Evolutionary conservation across 805 yeast species (phyloP).

Genomic region (Yamadazyma laniorum): DNA sequence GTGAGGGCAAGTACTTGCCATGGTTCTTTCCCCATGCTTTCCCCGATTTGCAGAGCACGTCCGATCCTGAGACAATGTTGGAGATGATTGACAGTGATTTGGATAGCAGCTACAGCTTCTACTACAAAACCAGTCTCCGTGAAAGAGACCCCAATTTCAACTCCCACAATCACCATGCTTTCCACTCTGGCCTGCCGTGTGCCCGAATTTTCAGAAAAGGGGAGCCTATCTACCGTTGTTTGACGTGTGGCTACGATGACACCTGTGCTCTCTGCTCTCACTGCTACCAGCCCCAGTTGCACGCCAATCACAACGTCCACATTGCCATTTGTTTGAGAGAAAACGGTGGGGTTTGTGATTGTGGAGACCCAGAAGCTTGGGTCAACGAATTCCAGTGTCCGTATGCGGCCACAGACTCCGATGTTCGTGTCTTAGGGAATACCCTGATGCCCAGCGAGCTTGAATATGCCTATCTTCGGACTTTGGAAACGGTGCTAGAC

Average conservation of each 20-base stretch:
- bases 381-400: constrained; percentile 51
- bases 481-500: constrained; percentile 52
- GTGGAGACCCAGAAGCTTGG: constrained; percentile 91
- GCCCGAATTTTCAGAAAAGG: constrained; percentile 71
- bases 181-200: constrained; percentile 69
- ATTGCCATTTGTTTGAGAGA: constrained; percentile 62
- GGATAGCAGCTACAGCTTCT: constrained; percentile 34
- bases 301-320: constrained; percentile 69
- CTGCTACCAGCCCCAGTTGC: constrained; percentile 71
- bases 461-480: constrained; percentile 30
- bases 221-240: constrained; percentile 77
- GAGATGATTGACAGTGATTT: constrained; percentile 21
- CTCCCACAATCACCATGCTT: constrained; percentile 30
- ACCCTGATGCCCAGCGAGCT: constrained; percentile 45
- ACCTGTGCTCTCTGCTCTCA: constrained; percentile 78
- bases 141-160: constrained; percentile 18
- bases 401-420: constrained; percentile 16
- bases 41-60: neutral
- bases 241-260: constrained; percentile 75
- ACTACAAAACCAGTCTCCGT: constrained; percentile 21
- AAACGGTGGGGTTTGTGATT: constrained; percentile 82
- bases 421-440: constrained; percentile 3
- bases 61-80: constrained; percentile 11
- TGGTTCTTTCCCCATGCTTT: constrained; percentile 36
- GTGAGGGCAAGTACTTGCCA: constrained; percentile 30